phyloP scores from a whole-genome alignment of 805 yeast genomes.

The Wickerhamiella kurtzmanii region DNA sequence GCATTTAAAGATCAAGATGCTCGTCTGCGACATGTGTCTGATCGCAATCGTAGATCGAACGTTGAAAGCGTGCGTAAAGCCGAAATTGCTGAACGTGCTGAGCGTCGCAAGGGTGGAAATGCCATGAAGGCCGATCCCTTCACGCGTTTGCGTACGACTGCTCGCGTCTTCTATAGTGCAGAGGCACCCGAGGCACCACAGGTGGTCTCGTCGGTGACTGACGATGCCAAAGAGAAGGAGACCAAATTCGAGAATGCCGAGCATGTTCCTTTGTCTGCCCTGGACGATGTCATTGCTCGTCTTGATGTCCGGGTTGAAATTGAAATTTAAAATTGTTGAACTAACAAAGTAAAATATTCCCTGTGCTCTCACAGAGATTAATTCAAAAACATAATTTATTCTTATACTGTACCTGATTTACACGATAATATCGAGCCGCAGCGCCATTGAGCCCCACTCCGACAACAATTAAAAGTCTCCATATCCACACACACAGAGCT shows the following conservation, averaged over 20 bases:
- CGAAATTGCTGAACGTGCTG: slow-evolving; percentile 50
- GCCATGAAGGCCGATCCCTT: slow-evolving; percentile 53
- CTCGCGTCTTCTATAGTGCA: slow-evolving; percentile 57
- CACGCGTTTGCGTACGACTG: slow-evolving; percentile 74
- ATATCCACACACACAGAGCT: too few relatives aligned
- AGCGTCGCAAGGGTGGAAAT: slow-evolving; percentile 31
- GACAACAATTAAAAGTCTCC: too few relatives aligned
- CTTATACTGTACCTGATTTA: neutral
- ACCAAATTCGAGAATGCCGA: slow-evolving; percentile 6
- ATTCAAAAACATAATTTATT: too few relatives aligned
- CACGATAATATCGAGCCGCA: neutral
- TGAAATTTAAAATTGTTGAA: slow-evolving; percentile 22
- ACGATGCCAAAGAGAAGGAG: slow-evolving; percentile 4
- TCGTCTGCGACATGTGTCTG: slow-evolving; percentile 38
- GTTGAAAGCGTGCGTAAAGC: slow-evolving; percentile 66
- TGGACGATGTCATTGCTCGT: slow-evolving; percentile 29
- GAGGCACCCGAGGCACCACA: slow-evolving; percentile 21
- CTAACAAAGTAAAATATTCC: too few relatives aligned
- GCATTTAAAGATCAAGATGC: slow-evolving; percentile 16
- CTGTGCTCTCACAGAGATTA: too few relatives aligned
- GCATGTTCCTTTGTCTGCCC: slow-evolving; percentile 13
- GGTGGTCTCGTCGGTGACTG: neutral
- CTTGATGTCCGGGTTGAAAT: slow-evolving; percentile 28
- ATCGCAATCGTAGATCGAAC: slow-evolving; percentile 74
- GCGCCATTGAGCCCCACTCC: too few relatives aligned